Percentiles rank a stretch among this genome's conserved stretches.
phyloP scores from a whole-genome alignment of 768 basidiomycete species.

The Suillus discolor region DNA sequence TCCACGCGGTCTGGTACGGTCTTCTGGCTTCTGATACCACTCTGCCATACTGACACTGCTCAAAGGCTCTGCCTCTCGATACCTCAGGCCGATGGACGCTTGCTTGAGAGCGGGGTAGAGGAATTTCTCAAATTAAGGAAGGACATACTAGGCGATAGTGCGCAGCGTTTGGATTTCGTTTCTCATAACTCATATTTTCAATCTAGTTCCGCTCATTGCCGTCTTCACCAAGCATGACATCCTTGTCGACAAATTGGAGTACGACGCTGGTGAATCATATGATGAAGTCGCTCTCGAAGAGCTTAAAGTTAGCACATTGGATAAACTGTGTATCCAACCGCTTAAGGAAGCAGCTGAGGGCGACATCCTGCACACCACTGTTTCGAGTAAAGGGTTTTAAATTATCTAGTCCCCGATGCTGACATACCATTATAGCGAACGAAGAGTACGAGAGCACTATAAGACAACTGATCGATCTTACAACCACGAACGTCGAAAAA shows the following conservation, averaged over 20 bases:
- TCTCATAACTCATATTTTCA: not conserved
- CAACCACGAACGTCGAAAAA: conserved; percentile 12
- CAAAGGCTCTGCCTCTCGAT: conserved; percentile 11
- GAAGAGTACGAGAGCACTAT: conserved; percentile 9
- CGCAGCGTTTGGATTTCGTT: not conserved
- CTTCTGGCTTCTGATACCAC: not conserved
- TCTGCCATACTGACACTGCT: not conserved
- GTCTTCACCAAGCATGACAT: conserved; percentile 14
- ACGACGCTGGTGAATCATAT: not conserved
- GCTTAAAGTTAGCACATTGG: not conserved
- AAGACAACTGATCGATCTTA: conserved; percentile 8
- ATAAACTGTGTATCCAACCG: conserved; percentile 9
- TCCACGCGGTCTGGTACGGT: conserved; percentile 20
- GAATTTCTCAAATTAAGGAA: conserved; percentile 5
- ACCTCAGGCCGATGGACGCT: conserved; percentile 10
- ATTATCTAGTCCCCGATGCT: not conserved
- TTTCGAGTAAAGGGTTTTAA: conserved; percentile 9
- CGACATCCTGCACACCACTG: conserved; percentile 4
- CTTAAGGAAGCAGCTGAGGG: conserved; percentile 5
- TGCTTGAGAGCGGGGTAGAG: conserved; percentile 9
- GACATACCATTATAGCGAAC: not conserved
- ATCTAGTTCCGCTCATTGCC: conserved; percentile 8
- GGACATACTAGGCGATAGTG: conserved; percentile 10
- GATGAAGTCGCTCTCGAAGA: conserved; percentile 1
- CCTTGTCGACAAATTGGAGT: conserved; percentile 2